Evolutionary conservation across 331 rosid species (phyloP).

Genomic region (Malus hybrid): DNA sequence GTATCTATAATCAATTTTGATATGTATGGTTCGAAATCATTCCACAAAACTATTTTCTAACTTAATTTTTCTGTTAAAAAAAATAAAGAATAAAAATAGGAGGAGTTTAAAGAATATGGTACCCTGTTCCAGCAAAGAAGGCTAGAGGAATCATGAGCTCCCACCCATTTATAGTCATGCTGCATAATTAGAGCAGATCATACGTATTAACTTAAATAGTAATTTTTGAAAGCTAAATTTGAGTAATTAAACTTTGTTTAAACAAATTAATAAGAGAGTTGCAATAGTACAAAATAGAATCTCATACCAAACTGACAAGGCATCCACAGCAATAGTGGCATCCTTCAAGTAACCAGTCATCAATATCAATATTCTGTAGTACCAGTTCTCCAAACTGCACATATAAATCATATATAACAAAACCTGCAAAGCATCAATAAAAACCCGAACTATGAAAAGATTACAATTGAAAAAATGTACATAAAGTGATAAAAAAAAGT

Average conservation of each 20-base stretch:
- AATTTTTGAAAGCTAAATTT: neutral
- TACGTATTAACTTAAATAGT: neutral
- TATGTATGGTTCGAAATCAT: too few species aligned
- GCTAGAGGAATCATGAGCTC: slow-evolving; percentile 29
- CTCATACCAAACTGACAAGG: slow-evolving; percentile 25
- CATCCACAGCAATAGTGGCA: slow-evolving; percentile 28
- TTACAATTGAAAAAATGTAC: neutral
- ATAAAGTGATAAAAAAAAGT: neutral
- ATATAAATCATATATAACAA: neutral
- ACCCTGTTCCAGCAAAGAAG: slow-evolving; percentile 24
- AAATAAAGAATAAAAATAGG: neutral
- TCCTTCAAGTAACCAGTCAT: slow-evolving; percentile 24
- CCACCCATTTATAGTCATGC: slow-evolving; percentile 23
- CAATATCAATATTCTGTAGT: slow-evolving; percentile 20
- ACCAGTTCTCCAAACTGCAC: slow-evolving; percentile 36
- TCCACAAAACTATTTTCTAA: too few species aligned
- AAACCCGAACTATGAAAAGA: neutral
- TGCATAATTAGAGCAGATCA: neutral
- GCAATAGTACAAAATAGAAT: neutral
- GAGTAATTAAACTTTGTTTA: neutral
- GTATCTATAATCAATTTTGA: too few species aligned
- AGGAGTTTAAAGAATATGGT: neutral
- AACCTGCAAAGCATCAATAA: neutral
- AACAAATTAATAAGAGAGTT: neutral
- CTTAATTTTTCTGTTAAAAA: too few species aligned